A percentile compares a stretch with the other conserved stretches of the same genome.
Evolutionary conservation across 768 basidiomycete species (phyloP).

Genomic region (Termitomyces sp.): DNA sequence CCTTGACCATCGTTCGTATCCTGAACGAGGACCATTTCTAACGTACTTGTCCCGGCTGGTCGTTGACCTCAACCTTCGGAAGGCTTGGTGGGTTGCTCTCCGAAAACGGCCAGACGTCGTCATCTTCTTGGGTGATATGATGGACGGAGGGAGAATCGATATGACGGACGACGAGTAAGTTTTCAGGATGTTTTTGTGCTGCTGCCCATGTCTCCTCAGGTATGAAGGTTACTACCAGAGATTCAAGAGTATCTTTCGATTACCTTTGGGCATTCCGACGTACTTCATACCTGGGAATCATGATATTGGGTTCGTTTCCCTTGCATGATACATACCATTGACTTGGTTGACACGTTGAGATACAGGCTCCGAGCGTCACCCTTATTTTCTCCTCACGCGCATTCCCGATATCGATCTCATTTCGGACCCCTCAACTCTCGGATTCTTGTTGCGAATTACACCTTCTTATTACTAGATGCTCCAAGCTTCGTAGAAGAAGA

Average conservation of each 20-base stretch:
- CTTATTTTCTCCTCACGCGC: slow-evolving; percentile 42
- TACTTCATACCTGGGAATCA: slow-evolving; percentile 90
- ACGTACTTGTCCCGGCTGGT: slow-evolving; percentile 59
- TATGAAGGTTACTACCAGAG: slow-evolving; percentile 67
- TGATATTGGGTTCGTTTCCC: slow-evolving; percentile 66
- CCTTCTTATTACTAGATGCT: slow-evolving; percentile 69
- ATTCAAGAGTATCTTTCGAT: slow-evolving; percentile 69
- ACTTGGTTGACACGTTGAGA: slow-evolving; percentile 13
- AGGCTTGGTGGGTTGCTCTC: slow-evolving; percentile 73
- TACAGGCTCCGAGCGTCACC: slow-evolving; percentile 43
- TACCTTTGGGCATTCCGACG: slow-evolving; percentile 41
- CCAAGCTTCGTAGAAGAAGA: slow-evolving; percentile 77
- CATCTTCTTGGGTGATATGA: slow-evolving; percentile 88
- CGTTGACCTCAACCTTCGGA: slow-evolving; percentile 80
- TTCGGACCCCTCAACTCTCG: slow-evolving; percentile 74
- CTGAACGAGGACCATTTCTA: slow-evolving; percentile 48
- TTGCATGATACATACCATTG: neutral
- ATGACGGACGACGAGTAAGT: slow-evolving; percentile 72
- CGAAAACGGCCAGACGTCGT: slow-evolving; percentile 64
- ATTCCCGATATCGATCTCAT: slow-evolving; percentile 59
- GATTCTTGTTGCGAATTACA: slow-evolving; percentile 66
- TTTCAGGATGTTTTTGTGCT: neutral
- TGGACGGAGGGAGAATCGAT: slow-evolving; percentile 74
- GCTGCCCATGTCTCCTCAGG: slow-evolving; percentile 34
- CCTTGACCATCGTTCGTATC: slow-evolving; percentile 72